Percentiles rank a stretch among this genome's conserved stretches.
Conservation (phyloP, 202 grass and related monocot species). For the Eragrostis tef region DNA sequence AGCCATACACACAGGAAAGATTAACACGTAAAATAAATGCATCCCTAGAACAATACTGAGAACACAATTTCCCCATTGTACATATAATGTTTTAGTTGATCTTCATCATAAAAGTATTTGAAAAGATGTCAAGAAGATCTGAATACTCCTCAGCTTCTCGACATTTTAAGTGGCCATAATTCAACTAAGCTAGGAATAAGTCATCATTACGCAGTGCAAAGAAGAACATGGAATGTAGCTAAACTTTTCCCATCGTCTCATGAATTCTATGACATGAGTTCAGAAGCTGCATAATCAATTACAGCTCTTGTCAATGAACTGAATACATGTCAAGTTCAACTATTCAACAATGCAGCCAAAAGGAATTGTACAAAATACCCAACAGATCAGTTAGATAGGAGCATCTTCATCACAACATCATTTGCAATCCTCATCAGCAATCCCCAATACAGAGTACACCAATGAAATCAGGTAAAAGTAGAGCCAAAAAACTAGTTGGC, state of each 20-base stretch:
- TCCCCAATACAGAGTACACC: background rate
- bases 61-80: background rate
- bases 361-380: background rate
- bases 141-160: background rate
- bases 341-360: constrained; percentile 5
- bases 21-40: background rate
- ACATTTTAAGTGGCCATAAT: background rate
- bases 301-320: background rate
- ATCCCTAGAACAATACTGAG: background rate
- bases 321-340: background rate
- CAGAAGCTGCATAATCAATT: background rate
- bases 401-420: background rate
- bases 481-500: background rate
- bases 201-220: background rate
- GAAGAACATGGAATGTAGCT: background rate
- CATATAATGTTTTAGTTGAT: background rate
- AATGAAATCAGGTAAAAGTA: constrained; percentile 6
- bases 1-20: background rate
- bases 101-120: background rate
- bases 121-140: background rate
- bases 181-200: background rate
- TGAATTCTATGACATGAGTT: background rate
- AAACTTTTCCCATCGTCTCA: background rate
- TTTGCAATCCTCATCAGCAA: background rate
- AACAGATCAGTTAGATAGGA: background rate